Evolutionary conservation across 768 basidiomycete genomes (phyloP), one percentile per base, ranked within the genome.

Genomic region (Boletus subcaerulescens): DNA sequence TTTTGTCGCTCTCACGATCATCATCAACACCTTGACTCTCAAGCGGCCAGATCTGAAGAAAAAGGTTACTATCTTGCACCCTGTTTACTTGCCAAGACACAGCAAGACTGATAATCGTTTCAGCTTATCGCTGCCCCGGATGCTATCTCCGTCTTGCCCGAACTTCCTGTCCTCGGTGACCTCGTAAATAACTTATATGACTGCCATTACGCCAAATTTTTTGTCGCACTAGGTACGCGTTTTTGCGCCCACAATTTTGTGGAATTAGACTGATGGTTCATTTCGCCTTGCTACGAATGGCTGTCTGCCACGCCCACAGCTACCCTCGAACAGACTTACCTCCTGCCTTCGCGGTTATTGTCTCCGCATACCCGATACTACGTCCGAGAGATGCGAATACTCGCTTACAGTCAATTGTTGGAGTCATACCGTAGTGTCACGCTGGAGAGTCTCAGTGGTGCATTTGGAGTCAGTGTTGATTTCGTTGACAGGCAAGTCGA

Each of bases 201-300:
- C 55, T 92, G 91, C 60, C 91, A 95, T 63, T 99, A 98, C 68
- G 85, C 92, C 66, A 91, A 93, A 57, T 93, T 98, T 75, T 99
- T 98, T 71, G 72, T 86, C 35, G 87, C 95, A 0, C 82, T 98
- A 18, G 91, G 91, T 91, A 60, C 20, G 77, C 63, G 53, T 35
- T 54, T 55, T 22, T 29, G 24, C 24, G 20, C 45, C 32, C 20
- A 46, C 48, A 33, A 15, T 14, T 42, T 22, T 12, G 32, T 35
- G 13, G 43, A 42, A 45, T 18, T 51, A 58, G 22, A 53, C 50
- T 52, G 51, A 64, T 46, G 44, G 6, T 50, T 33, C 22, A 40
- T 32, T 45, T 36, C 20, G 41, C 42, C 6, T 55, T 45, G 42
- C 18, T 48, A 44, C 42, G 42, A 47, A 52, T 40, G 44, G 11